Base-by-base conservation (phyloP, 1,139 yeast species). In the Blastobotrys persicus region DNA sequence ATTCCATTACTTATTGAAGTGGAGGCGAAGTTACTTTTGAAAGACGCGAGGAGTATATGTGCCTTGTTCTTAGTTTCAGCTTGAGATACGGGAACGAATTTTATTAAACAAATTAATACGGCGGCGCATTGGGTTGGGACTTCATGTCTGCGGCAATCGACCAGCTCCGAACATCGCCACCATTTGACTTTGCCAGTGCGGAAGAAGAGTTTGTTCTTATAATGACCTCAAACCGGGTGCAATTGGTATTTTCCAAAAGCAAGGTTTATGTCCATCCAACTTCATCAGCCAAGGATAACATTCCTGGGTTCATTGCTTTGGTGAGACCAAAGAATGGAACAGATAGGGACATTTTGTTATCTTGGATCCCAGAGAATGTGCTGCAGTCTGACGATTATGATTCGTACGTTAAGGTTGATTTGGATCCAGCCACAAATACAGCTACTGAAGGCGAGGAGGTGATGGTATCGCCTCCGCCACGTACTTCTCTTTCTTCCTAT, bases 251-350 rank as follows among this genome's bases (percentile, higher is more conserved):
- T 56, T 63, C 70, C 42, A 70, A 71, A 53, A 67, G 73, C 26
- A 71, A 71, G 55, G 65, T 85, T 2, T 88, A 81, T 64, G 77
- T 89, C 4, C 98, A 92, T 65, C 95, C 95, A 2, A 79, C 94
- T 1, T 74, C 79, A 13, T 76, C 83, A 14, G 78, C 88, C 42
- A 75, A 73, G 53, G 96, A 91, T 63, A 89, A 91, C 62, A 73
- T 91, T 18, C 68, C 84, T 0, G 98, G 98, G 2, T 88, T 77
- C 62, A 63, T 92, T 38, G 72, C 85, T 6, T 71, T 92, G 20
- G 77, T 83, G 12, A 71, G 77, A 41, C 82, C 83, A 1, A 60
- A 60, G 38, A 77, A 78, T 37, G 78, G 77, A 35, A 64, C 76
- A 4, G 78, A 79, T 54, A 74, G 74, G 35, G 95, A 87, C 39